Percentiles rank a stretch among this genome's conserved stretches.
phyloP scores from a whole-genome alignment of 257 asterid genomes.

The Solanum appendiculatum region DNA sequence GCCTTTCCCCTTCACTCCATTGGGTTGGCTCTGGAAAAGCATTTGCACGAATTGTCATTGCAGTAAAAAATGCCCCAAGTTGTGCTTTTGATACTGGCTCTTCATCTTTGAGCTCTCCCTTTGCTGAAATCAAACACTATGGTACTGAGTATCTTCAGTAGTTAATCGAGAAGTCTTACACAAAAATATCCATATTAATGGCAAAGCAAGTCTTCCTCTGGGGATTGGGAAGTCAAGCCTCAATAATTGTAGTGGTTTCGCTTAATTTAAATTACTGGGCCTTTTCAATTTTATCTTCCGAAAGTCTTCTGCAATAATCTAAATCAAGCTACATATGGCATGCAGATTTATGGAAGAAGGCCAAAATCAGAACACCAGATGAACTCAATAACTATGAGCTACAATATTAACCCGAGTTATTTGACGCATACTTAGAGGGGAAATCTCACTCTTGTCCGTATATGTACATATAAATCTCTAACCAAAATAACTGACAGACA shows the following conservation, averaged over 20 bases:
- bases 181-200: neutral
- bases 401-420: neutral
- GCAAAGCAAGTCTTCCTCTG: neutral
- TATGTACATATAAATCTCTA: neutral
- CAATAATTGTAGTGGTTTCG: neutral
- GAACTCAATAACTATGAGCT: neutral
- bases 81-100: conserved; percentile 76
- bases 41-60: conserved; percentile 90
- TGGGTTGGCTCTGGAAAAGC: conserved; percentile 87
- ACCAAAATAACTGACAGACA: neutral
- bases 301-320: neutral
- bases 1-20: conserved; percentile 97
- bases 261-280: neutral
- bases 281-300: neutral
- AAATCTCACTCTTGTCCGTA: neutral
- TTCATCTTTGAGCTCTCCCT: conserved; percentile 73
- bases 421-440: neutral
- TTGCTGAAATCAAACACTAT: conserved; percentile 29
- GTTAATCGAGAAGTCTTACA: neutral
- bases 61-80: conserved; percentile 89
- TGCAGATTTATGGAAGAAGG: neutral
- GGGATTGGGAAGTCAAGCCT: neutral
- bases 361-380: neutral
- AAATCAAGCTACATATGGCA: neutral
- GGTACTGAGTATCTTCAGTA: neutral